phyloP scores from a whole-genome alignment of 2,329 filamentous ascomycete genomes.

The Penicillium sp. region DNA sequence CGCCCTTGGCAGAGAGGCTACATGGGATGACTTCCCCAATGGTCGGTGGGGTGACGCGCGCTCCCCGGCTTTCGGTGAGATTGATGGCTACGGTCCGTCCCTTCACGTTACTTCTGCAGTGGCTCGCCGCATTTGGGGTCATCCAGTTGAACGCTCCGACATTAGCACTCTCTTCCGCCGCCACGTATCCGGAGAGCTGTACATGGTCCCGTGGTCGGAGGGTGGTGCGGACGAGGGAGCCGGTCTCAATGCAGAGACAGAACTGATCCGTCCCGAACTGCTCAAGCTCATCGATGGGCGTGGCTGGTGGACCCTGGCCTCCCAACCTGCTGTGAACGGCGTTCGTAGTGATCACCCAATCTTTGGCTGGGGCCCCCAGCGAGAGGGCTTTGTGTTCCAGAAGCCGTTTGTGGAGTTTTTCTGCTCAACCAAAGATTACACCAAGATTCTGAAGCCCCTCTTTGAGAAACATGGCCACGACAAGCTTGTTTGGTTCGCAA shows the following conservation, averaged over 20 bases:
- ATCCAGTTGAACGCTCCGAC: slow-evolving; percentile 63
- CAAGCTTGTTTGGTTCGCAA: slow-evolving; percentile 79
- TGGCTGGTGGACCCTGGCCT: slow-evolving; percentile 95
- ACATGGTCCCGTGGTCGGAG: slow-evolving; percentile 89
- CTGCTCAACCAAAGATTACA: slow-evolving; percentile 68
- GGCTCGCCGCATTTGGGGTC: slow-evolving; percentile 78
- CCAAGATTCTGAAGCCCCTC: slow-evolving; percentile 52
- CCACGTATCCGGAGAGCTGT: slow-evolving; percentile 72
- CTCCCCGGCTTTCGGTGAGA: slow-evolving; percentile 90
- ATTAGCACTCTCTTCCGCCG: slow-evolving; percentile 74
- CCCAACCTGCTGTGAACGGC: slow-evolving; percentile 89
- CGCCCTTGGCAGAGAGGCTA: slow-evolving; percentile 82
- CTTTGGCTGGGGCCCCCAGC: slow-evolving; percentile 88
- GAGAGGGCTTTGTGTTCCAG: slow-evolving; percentile 88
- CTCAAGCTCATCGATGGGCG: slow-evolving; percentile 66
- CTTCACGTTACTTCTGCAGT: slow-evolving; percentile 83
- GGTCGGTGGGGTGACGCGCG: slow-evolving; percentile 90
- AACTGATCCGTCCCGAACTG: slow-evolving; percentile 70
- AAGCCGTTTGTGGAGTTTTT: slow-evolving; percentile 99
- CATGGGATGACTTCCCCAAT: slow-evolving; percentile 98
- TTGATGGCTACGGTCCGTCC: slow-evolving; percentile 96
- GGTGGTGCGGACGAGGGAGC: slow-evolving; percentile 53
- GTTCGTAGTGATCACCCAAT: slow-evolving; percentile 66
- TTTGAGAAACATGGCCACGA: slow-evolving; percentile 57
- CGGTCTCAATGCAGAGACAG: slow-evolving; percentile 63